phyloP scores from a whole-genome alignment of 2,329 filamentous ascomycete species.

The Curvularia eragrostidis region DNA sequence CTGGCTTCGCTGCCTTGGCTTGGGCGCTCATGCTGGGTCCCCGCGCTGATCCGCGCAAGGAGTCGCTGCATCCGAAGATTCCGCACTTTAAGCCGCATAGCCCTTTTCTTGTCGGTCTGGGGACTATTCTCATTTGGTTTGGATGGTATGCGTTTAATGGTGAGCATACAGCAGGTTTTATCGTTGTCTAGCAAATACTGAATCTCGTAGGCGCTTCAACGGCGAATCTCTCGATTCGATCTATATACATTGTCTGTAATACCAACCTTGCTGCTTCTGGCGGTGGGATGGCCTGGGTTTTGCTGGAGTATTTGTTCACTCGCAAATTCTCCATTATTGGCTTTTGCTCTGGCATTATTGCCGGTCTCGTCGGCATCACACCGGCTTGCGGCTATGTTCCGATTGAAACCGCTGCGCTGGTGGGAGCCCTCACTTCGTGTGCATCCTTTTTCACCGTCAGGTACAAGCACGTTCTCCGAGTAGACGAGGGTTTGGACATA shows the following conservation, averaged over 20 bases:
- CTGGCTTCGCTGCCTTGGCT: conserved; percentile 73
- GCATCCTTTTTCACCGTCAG: conserved; percentile 56
- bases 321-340: conserved; percentile 60
- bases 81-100: conserved; percentile 75
- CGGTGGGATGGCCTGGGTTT: conserved; percentile 61
- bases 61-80: conserved; percentile 52
- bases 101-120: conserved; percentile 74
- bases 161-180: conserved; percentile 22
- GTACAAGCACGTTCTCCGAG: conserved; percentile 59
- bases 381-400: conserved; percentile 63
- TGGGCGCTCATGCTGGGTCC: conserved; percentile 77
- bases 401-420: conserved; percentile 59
- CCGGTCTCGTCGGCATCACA: conserved; percentile 65
- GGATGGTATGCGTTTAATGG: conserved; percentile 51
- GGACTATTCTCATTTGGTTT: conserved; percentile 65
- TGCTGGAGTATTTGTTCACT: conserved; percentile 60
- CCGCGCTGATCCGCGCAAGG: conserved; percentile 66
- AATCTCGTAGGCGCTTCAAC: conserved; percentile 43
- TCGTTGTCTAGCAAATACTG: background rate
- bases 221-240: conserved; percentile 60
- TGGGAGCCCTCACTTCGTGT: conserved; percentile 60
- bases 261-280: conserved; percentile 65
- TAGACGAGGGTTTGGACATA: conserved; percentile 67
- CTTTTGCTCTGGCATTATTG: conserved; percentile 62
- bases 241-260: conserved; percentile 64